Evolutionary conservation across 2,329 filamentous ascomycete genomes (phyloP), one percentile per base, ranked within the genome.

Genomic region (Tolypocladium cylindrosporum): DNA sequence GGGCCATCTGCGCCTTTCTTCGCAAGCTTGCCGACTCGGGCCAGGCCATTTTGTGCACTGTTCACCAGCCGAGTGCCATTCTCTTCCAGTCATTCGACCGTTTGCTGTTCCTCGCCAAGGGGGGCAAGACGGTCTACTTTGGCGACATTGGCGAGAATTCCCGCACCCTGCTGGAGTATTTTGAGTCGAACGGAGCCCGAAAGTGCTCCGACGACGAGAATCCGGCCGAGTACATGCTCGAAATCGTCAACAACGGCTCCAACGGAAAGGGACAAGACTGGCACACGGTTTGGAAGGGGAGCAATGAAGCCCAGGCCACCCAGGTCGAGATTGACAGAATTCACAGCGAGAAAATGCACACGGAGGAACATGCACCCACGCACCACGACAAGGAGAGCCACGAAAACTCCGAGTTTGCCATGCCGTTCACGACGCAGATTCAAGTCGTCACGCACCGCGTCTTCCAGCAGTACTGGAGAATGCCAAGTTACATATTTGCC

Each of bases 401-500:
- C 1, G 61, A 66, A 70, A 62, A 81, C 63, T 76, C 81, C 9
- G 89, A 94, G 71, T 96, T 95, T 61, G 91, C 91, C 5, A 88
- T 89, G 64, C 86, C 90, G 0, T 89, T 95, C 66, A 60, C 59
- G 0, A 66, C 75, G 0, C 91, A 96, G 67, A 72, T 93, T 1
- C 72, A 70, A 50, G 78, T 85, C 59, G 88, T 90, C 48, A 84
- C 83, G 1, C 64, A 78, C 10, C 85, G 90, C 58, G 83, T 91
- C 7, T 91, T 91, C 72, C 82, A 90, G 66, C 90, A 94, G 68
- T 92, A 92, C 77, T 93, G 90, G 89, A 82, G 90, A 52, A 90
- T 85, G 58, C 90, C 90, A 0, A 78, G 78, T 13, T 94, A 94
- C 72, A 85, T 94, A 66, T 88, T 90, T 70, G 82, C 88, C 58